A percentile compares a stretch with the other conserved stretches of the same genome.
Evolutionary conservation across 192 early-diverging fungal genomes (phyloP).

Genomic region (Rhizoclosmatium sp.): DNA sequence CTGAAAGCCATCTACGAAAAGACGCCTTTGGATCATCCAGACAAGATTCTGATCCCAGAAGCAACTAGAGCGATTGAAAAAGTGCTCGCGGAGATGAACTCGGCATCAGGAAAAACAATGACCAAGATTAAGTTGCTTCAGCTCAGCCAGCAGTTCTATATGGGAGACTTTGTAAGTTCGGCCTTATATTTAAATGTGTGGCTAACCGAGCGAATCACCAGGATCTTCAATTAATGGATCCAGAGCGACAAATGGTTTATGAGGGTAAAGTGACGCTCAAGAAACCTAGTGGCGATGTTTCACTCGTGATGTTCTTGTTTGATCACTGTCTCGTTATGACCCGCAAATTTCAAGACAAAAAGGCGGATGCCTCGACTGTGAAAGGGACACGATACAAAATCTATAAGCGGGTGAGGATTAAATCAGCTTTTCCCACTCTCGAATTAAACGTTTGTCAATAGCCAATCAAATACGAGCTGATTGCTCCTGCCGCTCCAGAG

Average conservation of each 20-base stretch:
- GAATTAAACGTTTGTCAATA: constrained; percentile 45
- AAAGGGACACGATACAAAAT: constrained; percentile 25
- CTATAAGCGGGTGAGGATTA: constrained; percentile 30
- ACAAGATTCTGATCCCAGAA: constrained; percentile 74
- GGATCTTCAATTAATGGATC: constrained; percentile 77
- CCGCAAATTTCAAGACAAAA: constrained; percentile 43
- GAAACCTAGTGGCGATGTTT: constrained; percentile 3
- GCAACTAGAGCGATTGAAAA: constrained; percentile 76
- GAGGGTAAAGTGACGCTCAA: constrained; percentile 76
- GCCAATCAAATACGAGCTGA: constrained; percentile 84
- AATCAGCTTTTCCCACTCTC: not conserved
- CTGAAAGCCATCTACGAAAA: constrained; percentile 82
- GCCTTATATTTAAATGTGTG: constrained; percentile 53
- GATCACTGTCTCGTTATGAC: constrained; percentile 72
- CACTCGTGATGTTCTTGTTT: constrained; percentile 72
- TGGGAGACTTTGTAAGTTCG: not conserved
- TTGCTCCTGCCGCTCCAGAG: constrained; percentile 41
- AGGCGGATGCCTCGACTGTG: constrained; percentile 22
- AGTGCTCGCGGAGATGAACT: constrained; percentile 81
- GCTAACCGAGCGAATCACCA: constrained; percentile 49
- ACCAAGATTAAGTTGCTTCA: constrained; percentile 83
- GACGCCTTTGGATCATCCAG: constrained; percentile 83
- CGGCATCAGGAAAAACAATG: constrained; percentile 87
- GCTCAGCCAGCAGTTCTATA: constrained; percentile 60
- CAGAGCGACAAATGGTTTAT: constrained; percentile 75